Base-by-base conservation (phyloP, 1,284 basidiomycete species). In the Malassezia globosa region DNA sequence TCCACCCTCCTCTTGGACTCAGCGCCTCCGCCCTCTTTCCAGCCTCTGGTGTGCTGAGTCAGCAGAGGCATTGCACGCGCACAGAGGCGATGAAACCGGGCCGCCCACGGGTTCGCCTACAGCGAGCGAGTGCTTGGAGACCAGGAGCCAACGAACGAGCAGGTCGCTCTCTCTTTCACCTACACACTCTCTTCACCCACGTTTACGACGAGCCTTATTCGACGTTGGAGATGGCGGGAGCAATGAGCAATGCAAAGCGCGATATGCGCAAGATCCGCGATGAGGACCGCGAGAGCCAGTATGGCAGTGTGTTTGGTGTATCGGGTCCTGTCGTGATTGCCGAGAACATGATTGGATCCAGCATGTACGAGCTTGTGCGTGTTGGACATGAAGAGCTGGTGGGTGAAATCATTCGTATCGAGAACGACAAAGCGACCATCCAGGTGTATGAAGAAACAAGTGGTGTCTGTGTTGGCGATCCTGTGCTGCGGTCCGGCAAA, bases 401-500 rank as follows among this genome's bases (percentile, higher is more conserved):
- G 42, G 68, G 68, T 16, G 68, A 70, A 51, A 69, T 70, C 51
- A 70, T 70, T 39, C 60, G 68, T 39, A 67, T 70, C 51, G 68
- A 70, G 37, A 55, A 48, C 13, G 68, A 69, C 58, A 64, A 60
- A 56, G 85, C 87, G 43, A 97, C 92, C 7, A 96, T 97, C 58
- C 94, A 99, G 75, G 94, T 99, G n/a, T 97, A 99, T 72, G 94
- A 90, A 42, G 89, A 69, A 90, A 61, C 87, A 7, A 61, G 64
- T 22, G 73, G 73, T 53, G 74, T 99, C 44, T 94, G 88, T 14
- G 89, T 97, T 50, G 92, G 92, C 37, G 92, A 99, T 76, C 92
- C 92, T 48, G 94, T 99, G 13, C 76, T 99, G 68, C 80, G 90
- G 52, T 97, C 92, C 36, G 92, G 92, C 53, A 97, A 97, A 74